phyloP scores from a whole-genome alignment of 2,329 filamentous ascomycete species.

The Pseudogymnoascus sp. region DNA sequence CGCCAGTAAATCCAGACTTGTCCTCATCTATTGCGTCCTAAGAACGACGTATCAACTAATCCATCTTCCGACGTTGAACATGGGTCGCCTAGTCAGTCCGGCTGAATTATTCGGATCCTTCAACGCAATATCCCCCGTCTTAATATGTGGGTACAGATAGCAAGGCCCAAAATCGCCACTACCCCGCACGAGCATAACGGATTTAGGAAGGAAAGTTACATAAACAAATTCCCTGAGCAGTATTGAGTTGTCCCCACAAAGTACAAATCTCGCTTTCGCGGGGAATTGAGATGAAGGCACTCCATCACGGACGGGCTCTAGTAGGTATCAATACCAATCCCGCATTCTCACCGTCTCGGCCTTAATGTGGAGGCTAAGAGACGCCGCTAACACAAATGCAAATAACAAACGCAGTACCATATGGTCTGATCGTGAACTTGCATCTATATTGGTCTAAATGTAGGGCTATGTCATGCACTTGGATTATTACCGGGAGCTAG shows the following conservation, averaged over 20 bases:
- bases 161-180: neutral
- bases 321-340: neutral
- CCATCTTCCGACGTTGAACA: neutral
- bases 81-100: neutral
- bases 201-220: neutral
- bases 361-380: neutral
- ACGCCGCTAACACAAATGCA: neutral
- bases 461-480: neutral
- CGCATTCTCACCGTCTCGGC: neutral
- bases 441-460: neutral
- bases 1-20: neutral
- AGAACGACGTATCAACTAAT: neutral
- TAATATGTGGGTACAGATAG: neutral
- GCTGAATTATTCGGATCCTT: neutral
- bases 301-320: neutral
- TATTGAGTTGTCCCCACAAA: neutral
- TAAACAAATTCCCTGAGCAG: neutral
- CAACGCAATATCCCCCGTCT: neutral
- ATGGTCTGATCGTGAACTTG: neutral
- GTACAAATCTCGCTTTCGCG: neutral
- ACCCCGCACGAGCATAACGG: neutral
- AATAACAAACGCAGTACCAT: neutral
- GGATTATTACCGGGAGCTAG: neutral
- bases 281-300: neutral
- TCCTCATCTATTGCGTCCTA: neutral